Conservation (phyloP, 257 asterid species). For the Paraleonurus japonicus region DNA sequence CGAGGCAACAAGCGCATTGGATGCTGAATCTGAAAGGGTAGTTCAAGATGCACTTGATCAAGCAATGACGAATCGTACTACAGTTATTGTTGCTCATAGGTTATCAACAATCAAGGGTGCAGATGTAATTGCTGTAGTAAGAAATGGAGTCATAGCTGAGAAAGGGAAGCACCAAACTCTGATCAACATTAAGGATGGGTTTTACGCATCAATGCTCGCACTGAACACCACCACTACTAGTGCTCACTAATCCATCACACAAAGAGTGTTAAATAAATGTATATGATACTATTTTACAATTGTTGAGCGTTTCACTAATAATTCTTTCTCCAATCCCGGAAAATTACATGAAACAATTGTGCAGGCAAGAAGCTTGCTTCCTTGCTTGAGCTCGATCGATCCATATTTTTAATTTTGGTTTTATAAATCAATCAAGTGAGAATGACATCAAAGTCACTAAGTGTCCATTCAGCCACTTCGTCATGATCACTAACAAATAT, state of each 20-base stretch:
- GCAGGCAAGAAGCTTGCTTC: slow-evolving; percentile 12
- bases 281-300: neutral
- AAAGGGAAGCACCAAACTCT: slow-evolving; percentile 68
- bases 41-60: slow-evolving; percentile 73
- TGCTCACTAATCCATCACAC: neutral
- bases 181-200: slow-evolving; percentile 53
- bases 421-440: too few species aligned
- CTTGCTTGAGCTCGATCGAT: neutral
- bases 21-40: slow-evolving; percentile 69
- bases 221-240: slow-evolving; percentile 33
- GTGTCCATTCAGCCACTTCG: slow-evolving; percentile 74
- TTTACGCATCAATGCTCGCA: slow-evolving; percentile 62
- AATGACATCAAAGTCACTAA: slow-evolving; percentile 63
- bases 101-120: slow-evolving; percentile 68
- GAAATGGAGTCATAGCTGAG: slow-evolving; percentile 63
- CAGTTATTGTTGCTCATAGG: slow-evolving; percentile 72
- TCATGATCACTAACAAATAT: slow-evolving; percentile 64
- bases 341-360: neutral
- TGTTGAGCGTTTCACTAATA: neutral
- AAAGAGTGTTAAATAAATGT: neutral
- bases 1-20: slow-evolving; percentile 78
- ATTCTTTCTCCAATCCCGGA: neutral
- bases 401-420: too few species aligned
- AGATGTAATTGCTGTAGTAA: slow-evolving; percentile 65
- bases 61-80: slow-evolving; percentile 61